phyloP scores from a whole-genome alignment of 306 rosid species.

The Quercus glauca region DNA sequence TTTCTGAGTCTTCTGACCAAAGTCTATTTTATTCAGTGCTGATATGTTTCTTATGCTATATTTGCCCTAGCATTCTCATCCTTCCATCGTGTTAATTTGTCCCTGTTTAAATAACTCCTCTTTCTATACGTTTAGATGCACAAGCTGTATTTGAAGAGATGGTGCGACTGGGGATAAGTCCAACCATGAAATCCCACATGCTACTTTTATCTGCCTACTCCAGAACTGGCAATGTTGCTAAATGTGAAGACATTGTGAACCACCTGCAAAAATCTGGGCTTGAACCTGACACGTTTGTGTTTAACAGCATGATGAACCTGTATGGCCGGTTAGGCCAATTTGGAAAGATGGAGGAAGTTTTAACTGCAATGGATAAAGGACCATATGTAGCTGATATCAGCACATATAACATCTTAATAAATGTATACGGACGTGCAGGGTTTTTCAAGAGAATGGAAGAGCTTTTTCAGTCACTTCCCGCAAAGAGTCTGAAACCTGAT shows the following conservation, averaged over 20 bases:
- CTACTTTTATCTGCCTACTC: slow-evolving; percentile 83
- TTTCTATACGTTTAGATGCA: slow-evolving; percentile 48
- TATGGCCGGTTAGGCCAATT: slow-evolving; percentile 80
- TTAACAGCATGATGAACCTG: slow-evolving; percentile 80
- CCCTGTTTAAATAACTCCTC: neutral
- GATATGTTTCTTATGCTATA: neutral
- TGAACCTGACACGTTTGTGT: slow-evolving; percentile 72
- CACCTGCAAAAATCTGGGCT: slow-evolving; percentile 71
- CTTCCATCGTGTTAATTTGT: neutral
- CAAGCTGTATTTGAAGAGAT: slow-evolving; percentile 70
- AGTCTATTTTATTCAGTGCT: neutral
- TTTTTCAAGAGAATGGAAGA: slow-evolving; percentile 75
- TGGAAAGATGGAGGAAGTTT: slow-evolving; percentile 72
- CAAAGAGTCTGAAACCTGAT: slow-evolving; percentile 67
- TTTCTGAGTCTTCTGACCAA: neutral
- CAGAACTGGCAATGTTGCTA: slow-evolving; percentile 54
- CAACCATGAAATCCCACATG: slow-evolving; percentile 96
- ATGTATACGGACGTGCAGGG: slow-evolving; percentile 81
- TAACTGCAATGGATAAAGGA: slow-evolving; percentile 65
- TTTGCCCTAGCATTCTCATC: too few relatives aligned
- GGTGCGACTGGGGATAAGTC: slow-evolving; percentile 78
- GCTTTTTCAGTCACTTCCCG: slow-evolving; percentile 44
- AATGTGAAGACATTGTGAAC: slow-evolving; percentile 74
- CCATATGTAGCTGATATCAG: slow-evolving; percentile 60
- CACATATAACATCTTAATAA: slow-evolving; percentile 77